These are phyloP conservation scores for Colletotrichum trifolii DNA, from an alignment of 2,329 filamentous ascomycete species.

Conservation along the genomic window DNA sequence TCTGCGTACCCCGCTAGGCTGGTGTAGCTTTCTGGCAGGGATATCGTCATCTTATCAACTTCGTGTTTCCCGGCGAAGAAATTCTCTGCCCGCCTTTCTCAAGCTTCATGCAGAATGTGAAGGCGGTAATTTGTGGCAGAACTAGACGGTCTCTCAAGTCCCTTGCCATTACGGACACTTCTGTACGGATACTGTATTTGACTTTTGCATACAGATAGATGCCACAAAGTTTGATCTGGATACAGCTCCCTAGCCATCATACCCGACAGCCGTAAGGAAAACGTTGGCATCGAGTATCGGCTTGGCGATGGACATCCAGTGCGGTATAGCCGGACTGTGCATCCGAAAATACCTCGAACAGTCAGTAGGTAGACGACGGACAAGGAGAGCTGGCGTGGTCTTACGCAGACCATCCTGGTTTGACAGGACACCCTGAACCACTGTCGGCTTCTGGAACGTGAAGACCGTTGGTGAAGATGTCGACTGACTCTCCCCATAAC, in stretches of 20 bases:
- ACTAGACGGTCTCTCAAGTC: no score
- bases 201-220: no score
- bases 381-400: not conserved
- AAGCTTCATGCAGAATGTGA: no score
- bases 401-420: conserved; percentile 11
- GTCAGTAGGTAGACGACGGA: not conserved
- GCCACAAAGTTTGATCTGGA: no score
- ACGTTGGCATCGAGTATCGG: conserved; percentile 20
- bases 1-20: conserved; percentile 35
- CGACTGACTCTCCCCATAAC: not conserved
- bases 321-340: not conserved
- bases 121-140: no score
- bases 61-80: no score
- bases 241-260: no score
- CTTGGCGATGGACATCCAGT: conserved; percentile 17
- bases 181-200: no score
- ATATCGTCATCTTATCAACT: not conserved
- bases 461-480: not conserved
- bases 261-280: no score
- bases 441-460: not conserved
- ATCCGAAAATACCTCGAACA: conserved; percentile 11
- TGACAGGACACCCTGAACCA: not conserved
- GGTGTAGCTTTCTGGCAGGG: not conserved
- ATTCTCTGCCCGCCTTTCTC: no score
- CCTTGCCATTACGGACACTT: no score